phyloP scores from a whole-genome alignment of 1,284 basidiomycete genomes.

The Psilocybe mexicana region DNA sequence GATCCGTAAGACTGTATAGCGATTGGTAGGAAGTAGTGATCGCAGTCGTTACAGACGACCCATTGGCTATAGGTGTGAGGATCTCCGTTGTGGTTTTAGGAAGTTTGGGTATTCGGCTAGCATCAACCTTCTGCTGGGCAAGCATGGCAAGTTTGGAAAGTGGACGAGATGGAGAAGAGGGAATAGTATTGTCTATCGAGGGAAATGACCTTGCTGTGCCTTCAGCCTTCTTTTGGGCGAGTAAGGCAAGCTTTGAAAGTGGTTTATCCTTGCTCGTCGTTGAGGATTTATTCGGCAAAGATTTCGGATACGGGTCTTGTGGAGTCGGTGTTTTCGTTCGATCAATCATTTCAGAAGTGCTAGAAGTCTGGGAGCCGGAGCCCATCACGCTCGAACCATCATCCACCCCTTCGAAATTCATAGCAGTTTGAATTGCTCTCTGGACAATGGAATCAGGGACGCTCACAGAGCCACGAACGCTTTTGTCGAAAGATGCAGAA shows the following conservation, averaged over 20 bases:
- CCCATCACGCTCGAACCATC: conserved; percentile 19
- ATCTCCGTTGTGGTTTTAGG: conserved; percentile 59
- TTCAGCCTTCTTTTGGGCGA: conserved; percentile 36
- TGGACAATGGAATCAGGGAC: conserved; percentile 54
- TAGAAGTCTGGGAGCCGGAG: conserved; percentile 5
- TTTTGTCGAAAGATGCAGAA: conserved; percentile 1
- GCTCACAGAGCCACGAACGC: background rate
- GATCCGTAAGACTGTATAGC: conserved; percentile 54
- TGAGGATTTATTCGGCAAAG: conserved; percentile 1
- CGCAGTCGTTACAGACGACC: conserved; percentile 72
- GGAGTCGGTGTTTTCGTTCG: conserved; percentile 23
- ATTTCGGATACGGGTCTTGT: background rate
- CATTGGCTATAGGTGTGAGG: conserved; percentile 73
- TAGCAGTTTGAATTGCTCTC: conserved; percentile 57
- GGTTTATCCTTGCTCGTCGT: conserved; percentile 10
- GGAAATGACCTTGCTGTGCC: conserved; percentile 9
- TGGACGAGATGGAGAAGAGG: conserved; percentile 28
- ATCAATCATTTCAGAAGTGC: conserved; percentile 12
- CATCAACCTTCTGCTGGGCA: conserved; percentile 59
- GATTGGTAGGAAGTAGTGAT: conserved; percentile 78
- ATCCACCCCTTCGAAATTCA: conserved; percentile 47
- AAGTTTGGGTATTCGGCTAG: conserved; percentile 43
- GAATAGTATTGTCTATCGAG: conserved; percentile 13
- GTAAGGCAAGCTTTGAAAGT: conserved; percentile 37
- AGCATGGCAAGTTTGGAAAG: conserved; percentile 73